phyloP scores from a whole-genome alignment of 768 basidiomycete genomes.

The Mycena pura region DNA sequence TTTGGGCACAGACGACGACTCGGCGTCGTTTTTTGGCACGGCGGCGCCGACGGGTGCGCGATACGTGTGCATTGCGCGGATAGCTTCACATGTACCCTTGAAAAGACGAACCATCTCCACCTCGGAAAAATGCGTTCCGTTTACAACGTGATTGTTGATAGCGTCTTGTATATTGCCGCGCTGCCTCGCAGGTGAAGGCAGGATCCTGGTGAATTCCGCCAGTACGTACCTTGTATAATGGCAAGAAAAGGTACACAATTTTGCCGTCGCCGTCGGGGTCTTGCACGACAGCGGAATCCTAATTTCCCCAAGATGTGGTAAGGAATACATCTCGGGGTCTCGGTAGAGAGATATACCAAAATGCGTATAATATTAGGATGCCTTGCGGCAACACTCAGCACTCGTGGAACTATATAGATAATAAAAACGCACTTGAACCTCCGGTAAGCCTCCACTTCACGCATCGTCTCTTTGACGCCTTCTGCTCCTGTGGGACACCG shows the following conservation, averaged over 20 bases:
- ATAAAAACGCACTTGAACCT: constrained; percentile 79
- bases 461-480: constrained; percentile 88
- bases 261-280: constrained; percentile 93
- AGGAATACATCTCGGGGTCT: constrained; percentile 2
- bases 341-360: constrained; percentile 54
- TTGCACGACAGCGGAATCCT: constrained; percentile 95
- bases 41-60: constrained; percentile 57
- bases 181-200: constrained; percentile 43
- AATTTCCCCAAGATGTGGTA: constrained; percentile 15
- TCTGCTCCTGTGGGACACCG: constrained; percentile 89
- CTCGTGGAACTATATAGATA: background rate
- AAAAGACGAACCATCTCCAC: constrained; percentile 88
- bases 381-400: constrained; percentile 45
- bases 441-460: constrained; percentile 91
- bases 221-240: constrained; percentile 80
- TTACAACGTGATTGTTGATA: constrained; percentile 86
- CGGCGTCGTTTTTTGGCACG: constrained; percentile 31
- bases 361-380: constrained; percentile 98
- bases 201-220: background rate
- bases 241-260: constrained; percentile 95
- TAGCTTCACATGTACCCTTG: constrained; percentile 92
- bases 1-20: constrained; percentile 1
- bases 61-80: constrained; percentile 94
- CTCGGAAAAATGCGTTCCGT: constrained; percentile 85
- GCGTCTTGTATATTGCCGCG: constrained; percentile 94